Conservation (phyloP, 768 basidiomycete species). For the Leccinum obscurum region DNA sequence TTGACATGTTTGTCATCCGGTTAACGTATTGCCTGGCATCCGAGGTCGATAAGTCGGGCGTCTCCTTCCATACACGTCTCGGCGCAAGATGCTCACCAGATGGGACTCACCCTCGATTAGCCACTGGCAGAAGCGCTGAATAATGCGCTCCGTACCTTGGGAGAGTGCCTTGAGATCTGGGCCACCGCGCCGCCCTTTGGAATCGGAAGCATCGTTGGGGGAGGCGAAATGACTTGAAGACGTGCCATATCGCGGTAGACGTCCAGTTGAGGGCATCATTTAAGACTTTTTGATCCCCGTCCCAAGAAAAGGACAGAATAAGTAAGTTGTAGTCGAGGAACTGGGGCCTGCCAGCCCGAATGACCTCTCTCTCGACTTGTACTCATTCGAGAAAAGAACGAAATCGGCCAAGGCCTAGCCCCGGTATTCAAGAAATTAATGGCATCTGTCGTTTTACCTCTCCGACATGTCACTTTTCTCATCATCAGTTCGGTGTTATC, state of each 20-base stretch:
- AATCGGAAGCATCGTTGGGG: slow-evolving; percentile 11
- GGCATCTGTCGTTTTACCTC: not conserved
- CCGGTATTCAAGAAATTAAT: slow-evolving; percentile 21
- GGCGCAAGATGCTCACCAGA: slow-evolving; percentile 21
- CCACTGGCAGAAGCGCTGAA: slow-evolving; percentile 1
- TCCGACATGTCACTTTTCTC: not conserved
- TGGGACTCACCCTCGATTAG: slow-evolving; percentile 11
- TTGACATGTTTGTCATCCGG: slow-evolving; percentile 13
- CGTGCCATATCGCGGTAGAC: slow-evolving; percentile 6
- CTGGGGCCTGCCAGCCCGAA: slow-evolving; percentile 4
- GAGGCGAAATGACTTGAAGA: slow-evolving; percentile 26
- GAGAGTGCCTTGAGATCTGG: slow-evolving; percentile 15
- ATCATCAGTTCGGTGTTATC: slow-evolving; percentile 11
- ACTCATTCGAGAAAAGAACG: not conserved
- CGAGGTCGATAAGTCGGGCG: slow-evolving; percentile 8
- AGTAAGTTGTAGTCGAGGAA: slow-evolving; percentile 10
- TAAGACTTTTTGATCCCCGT: slow-evolving; percentile 26
- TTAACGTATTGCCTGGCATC: slow-evolving; percentile 1
- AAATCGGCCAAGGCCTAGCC: slow-evolving; percentile 1
- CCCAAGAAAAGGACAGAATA: not conserved
- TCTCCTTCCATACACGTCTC: slow-evolving; percentile 13
- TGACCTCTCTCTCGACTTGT: not conserved
- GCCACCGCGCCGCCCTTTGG: slow-evolving; percentile 9
- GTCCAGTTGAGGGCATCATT: not conserved
- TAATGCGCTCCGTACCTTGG: slow-evolving; percentile 14